A percentile compares a stretch with the other conserved stretches of the same genome.
phyloP scores from a whole-genome alignment of 2,329 filamentous ascomycete genomes.

The Orbilia brochopaga region DNA sequence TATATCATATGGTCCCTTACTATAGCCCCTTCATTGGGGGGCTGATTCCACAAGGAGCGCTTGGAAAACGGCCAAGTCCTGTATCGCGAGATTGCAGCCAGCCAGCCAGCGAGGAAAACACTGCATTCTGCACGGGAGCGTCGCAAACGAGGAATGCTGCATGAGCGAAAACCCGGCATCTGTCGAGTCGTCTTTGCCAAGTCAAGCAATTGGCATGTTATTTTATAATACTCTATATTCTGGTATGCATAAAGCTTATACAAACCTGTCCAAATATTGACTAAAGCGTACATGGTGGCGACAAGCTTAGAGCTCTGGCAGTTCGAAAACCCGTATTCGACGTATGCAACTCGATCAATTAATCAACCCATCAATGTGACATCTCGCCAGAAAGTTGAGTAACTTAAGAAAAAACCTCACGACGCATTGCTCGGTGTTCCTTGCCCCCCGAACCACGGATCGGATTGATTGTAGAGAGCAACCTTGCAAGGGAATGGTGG shows the following conservation, averaged over 20 bases:
- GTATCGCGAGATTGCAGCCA: conserved; percentile 2
- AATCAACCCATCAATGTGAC: neutral
- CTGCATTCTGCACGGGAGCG: neutral
- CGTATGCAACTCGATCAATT: neutral
- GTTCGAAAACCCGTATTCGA: neutral
- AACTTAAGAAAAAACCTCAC: too few species aligned
- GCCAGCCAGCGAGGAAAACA: neutral
- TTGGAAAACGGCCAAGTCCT: conserved; percentile 57
- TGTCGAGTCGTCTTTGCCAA: neutral
- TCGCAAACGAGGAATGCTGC: neutral
- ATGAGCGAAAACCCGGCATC: neutral
- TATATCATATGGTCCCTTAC: conserved; percentile 9
- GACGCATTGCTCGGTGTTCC: too few species aligned
- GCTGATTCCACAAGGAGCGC: conserved; percentile 55
- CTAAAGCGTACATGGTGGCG: too few species aligned
- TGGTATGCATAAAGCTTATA: neutral
- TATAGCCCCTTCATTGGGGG: conserved; percentile 27
- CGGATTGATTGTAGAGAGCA: neutral
- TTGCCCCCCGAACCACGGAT: too few species aligned
- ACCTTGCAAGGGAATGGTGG: neutral
- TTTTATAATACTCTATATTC: neutral
- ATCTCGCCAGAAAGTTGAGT: too few species aligned
- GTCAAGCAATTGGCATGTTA: neutral
- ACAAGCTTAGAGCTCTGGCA: neutral
- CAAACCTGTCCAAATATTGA: neutral